Base-by-base conservation (phyloP, 495 filamentous ascomycete species). In the Tetracladium setigerum region DNA sequence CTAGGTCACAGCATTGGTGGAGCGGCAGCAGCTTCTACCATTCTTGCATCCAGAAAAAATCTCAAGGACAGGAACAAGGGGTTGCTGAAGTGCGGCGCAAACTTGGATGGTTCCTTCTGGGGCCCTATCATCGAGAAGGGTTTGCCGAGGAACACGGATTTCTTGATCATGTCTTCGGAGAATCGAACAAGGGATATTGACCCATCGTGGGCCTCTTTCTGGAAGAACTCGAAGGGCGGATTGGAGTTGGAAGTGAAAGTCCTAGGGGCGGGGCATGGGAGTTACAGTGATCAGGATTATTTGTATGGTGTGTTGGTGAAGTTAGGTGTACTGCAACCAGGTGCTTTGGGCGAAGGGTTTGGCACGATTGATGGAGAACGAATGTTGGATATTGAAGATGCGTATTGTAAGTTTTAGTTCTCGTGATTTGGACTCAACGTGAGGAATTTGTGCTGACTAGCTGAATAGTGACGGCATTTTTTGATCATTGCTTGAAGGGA, bases 161-260 rank as follows among this genome's bases (percentile, higher is more conserved):
- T 27, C 22, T 3, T 32, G 27, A 24, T 30, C 2, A 11, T 32
- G 18, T 27, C 9, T 17, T 16, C 30, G 33, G 30, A 32, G 19
- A 43, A 15, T 13, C 19, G 30, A 27, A 27, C 19, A 5, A 14
- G 27, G 27, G 40, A 43, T 43, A 11, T 16, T 32, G 40, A 32
- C 19, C 33, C 27, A 14, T 43, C 16, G 27, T 32, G 40, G 30
- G 40, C 19, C 7, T 16, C 10, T 15, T 32, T 30, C n/a, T 18
- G 5, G 16, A 40, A 38, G 30, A 52, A 37, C 7, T 33, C 30
- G 38, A 36, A 44, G 46, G 33, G 40, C 37, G 54, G 37, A 42
- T 31, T 37, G 41, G 44, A 14, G 46, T 47, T 16, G 54, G 47
- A 22, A 35, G 39, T 30, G 27, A 32, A 38, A 30, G 39, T 44